These are phyloP conservation scores for Pseudozyma hubeiensis DNA, from an alignment of 1,284 basidiomycete species.

Conservation along the genomic window DNA sequence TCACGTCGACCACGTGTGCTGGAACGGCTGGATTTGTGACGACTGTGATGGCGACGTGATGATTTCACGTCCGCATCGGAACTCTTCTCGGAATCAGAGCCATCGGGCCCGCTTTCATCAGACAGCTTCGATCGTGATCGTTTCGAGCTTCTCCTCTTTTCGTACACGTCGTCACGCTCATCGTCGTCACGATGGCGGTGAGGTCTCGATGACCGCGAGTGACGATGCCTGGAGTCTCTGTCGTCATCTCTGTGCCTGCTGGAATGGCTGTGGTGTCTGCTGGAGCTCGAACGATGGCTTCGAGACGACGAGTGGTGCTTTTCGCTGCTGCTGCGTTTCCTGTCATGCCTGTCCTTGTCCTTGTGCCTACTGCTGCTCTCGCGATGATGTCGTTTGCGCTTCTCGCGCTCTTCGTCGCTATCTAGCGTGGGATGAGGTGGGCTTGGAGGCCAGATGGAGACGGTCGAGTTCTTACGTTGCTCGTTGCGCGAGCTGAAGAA, in stretches of 20 bases:
- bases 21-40: conserved; percentile 21
- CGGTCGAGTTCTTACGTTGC: conserved; percentile 51
- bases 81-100: conserved; percentile 12
- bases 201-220: conserved; percentile 25
- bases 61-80: conserved; percentile 11
- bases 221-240: conserved; percentile 16
- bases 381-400: conserved; percentile 23
- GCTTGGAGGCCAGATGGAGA: conserved; percentile 58
- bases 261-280: conserved; percentile 15
- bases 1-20: conserved; percentile 12
- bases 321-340: conserved; percentile 25
- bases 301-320: conserved; percentile 27
- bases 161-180: conserved; percentile 12
- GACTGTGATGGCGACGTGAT: conserved; percentile 19
- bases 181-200: conserved; percentile 15
- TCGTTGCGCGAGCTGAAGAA: conserved; percentile 52
- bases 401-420: conserved; percentile 50
- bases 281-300: conserved; percentile 28
- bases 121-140: conserved; percentile 24
- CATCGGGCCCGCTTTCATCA: conserved; percentile 4
- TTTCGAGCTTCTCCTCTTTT: conserved; percentile 15
- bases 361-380: conserved; percentile 26
- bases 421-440: conserved; percentile 47
- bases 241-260: conserved; percentile 28
- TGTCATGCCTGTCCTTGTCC: conserved; percentile 19